Evolutionary conservation across 495 filamentous ascomycete genomes (phyloP).

Genomic region (Ascodesmis nigricans): DNA sequence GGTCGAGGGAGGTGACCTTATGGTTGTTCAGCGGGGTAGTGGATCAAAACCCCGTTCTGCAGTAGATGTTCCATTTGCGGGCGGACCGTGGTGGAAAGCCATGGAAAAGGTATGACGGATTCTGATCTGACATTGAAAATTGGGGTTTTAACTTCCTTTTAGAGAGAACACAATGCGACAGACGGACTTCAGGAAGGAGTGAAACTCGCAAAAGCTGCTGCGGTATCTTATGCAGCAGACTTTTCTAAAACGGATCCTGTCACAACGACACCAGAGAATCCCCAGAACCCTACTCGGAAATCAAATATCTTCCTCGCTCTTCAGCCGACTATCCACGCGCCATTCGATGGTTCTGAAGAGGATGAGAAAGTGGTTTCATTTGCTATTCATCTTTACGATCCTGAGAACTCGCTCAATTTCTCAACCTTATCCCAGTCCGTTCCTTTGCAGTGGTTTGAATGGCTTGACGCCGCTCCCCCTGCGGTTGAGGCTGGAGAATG

Average conservation of each 20-base stretch:
- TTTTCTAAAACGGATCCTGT: conserved; percentile 54
- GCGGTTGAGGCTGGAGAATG: conserved; percentile 21
- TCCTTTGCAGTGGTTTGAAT: conserved; percentile 71
- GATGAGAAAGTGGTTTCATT: conserved; percentile 46
- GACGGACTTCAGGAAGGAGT: conserved; percentile 65
- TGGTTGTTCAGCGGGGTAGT: conserved; percentile 83
- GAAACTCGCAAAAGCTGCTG: conserved; percentile 67
- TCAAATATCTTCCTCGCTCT: conserved; percentile 89
- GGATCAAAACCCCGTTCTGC: conserved; percentile 46
- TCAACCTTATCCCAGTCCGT: conserved; percentile 59
- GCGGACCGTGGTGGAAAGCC: conserved; percentile 87
- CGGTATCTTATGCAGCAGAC: conserved; percentile 68
- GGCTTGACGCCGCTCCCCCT: conserved; percentile 61
- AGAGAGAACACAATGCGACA: conserved; percentile 60
- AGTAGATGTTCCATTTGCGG: conserved; percentile 34
- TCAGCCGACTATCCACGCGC: conserved; percentile 51
- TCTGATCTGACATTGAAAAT: not conserved
- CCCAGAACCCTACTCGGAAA: conserved; percentile 71
- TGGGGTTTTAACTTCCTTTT: conserved; percentile 26
- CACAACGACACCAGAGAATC: conserved; percentile 48
- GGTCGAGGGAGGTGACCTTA: conserved; percentile 91
- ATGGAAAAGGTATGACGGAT: conserved; percentile 21
- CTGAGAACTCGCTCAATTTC: conserved; percentile 77
- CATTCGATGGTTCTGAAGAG: conserved; percentile 23
- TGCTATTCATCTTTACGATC: conserved; percentile 81